Conservation (phyloP, 805 yeast species). For the Candida khao-thaluensis region DNA sequence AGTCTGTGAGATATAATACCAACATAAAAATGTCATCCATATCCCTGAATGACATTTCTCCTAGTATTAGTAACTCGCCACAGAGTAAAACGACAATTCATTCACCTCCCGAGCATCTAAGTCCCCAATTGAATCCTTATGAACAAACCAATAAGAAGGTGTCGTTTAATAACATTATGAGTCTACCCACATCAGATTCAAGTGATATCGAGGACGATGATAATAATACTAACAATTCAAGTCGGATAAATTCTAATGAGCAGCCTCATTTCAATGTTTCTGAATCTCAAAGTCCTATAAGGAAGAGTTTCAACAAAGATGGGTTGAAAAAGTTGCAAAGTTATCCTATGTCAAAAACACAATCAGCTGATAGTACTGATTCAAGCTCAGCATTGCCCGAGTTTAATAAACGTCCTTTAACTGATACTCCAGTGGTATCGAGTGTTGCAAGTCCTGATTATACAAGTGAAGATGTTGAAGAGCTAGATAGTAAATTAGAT, state of each 20-base stretch:
- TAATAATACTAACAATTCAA: neutral
- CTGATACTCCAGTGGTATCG: slow-evolving; percentile 71
- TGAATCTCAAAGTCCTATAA: slow-evolving; percentile 1
- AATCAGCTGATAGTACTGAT: slow-evolving; percentile 17
- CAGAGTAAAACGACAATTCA: neutral
- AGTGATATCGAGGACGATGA: slow-evolving; percentile 12
- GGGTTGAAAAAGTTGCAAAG: slow-evolving; percentile 18
- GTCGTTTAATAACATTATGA: slow-evolving; percentile 9
- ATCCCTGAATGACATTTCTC: slow-evolving; percentile 6
- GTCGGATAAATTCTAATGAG: slow-evolving; percentile 2
- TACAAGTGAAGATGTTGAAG: slow-evolving; percentile 31
- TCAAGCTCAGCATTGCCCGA: slow-evolving; percentile 40
- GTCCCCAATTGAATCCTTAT: neutral
- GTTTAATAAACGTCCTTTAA: slow-evolving; percentile 69
- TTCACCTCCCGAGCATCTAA: neutral
- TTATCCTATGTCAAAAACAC: slow-evolving; percentile 18
- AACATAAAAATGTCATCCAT: slow-evolving; percentile 7
- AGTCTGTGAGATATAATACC: too few species aligned
- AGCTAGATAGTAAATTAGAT: slow-evolving; percentile 14
- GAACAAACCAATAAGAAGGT: slow-evolving; percentile 11
- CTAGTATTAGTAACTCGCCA: slow-evolving; percentile 3
- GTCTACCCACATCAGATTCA: slow-evolving; percentile 13
- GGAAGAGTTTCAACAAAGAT: slow-evolving; percentile 8
- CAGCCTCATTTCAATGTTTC: neutral
- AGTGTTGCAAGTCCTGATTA: slow-evolving; percentile 53